A percentile compares a stretch with the other conserved stretches of the same genome.
phyloP scores from a whole-genome alignment of 257 asterid genomes.

The Eustoma russellianum region DNA sequence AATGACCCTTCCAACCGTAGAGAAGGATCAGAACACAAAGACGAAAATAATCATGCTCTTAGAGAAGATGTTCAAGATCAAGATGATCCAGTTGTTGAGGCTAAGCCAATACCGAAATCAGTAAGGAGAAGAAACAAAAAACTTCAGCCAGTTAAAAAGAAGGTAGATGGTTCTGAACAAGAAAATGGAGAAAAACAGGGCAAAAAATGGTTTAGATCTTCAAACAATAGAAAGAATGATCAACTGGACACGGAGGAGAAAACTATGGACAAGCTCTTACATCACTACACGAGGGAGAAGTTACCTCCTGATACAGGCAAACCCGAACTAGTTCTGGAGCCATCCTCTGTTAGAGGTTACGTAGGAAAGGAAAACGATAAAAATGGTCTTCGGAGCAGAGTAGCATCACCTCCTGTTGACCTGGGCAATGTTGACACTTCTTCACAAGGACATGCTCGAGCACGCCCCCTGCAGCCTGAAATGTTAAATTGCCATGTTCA shows the following conservation, averaged over 20 bases:
- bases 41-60: too few relatives aligned
- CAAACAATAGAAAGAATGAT: background rate
- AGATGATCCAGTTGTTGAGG: slow-evolving; percentile 8
- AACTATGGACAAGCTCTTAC: slow-evolving; percentile 45
- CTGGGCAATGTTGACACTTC: slow-evolving; percentile 19
- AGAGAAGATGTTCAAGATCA: slow-evolving; percentile 21
- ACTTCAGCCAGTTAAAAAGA: slow-evolving; percentile 4
- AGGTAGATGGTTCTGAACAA: slow-evolving; percentile 4
- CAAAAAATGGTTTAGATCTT: background rate
- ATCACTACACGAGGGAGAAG: slow-evolving; percentile 41
- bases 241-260: slow-evolving; percentile 39
- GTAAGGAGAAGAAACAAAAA: slow-evolving; percentile 35
- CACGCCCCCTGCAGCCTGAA: slow-evolving; percentile 50
- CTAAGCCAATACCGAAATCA: slow-evolving; percentile 32
- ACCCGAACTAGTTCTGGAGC: slow-evolving; percentile 12
- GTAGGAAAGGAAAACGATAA: slow-evolving; percentile 15
- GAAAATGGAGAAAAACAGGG: slow-evolving; percentile 3
- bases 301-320: slow-evolving; percentile 10
- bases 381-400: slow-evolving; percentile 29
- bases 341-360: slow-evolving; percentile 10
- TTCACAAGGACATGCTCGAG: slow-evolving; percentile 29
- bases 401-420: slow-evolving; percentile 42
- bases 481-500: slow-evolving; percentile 47
- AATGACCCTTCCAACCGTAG: background rate
- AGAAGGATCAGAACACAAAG: background rate